Evolutionary conservation across 2,329 filamentous ascomycete species (phyloP), one percentile per base, ranked within the genome.

Genomic region (Sarocladium strictum): DNA sequence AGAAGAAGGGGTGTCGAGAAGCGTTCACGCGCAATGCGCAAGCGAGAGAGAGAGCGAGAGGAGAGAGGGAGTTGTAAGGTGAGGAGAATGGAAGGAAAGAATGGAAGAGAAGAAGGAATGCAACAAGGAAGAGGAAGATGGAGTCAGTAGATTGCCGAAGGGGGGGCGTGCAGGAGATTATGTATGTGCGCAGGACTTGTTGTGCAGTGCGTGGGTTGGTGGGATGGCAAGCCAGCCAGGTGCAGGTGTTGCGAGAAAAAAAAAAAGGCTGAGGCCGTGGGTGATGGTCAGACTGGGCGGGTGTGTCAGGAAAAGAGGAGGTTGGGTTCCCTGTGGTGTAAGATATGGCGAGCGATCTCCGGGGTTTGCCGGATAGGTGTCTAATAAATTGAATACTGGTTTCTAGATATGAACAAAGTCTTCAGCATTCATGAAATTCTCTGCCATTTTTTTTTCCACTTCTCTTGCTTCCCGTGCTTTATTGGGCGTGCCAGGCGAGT

Each of bases 271-370:
- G 40, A 45, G 40, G 40, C 40, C 40, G 40, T 45, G 40, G 40
- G 21, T 45, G 40, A 45, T 45, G 40, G 40, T 45, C 40, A 45
- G 40, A 45, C 40, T 45, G 40, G 40, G 40, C 40, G n/a, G 40
- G 17, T 23, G 40, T 19, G 17, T 23, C 23, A 45, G 19, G 40
- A 45, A 45, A 45, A 45, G 40, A 45, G 40, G 40, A 23, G 40
- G 40, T 45, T 45, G 40, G 40, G 40, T 4, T 23, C n/a, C 17
- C n/a, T 15, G 35, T 38, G 12, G 35, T 19, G 15, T 15, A 7
- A 15, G 35, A 15, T 5, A 7, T 15, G 35, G 9, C 35, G 35
- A 38, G 12, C 7, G 35, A n/a, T 19, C n/a, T n/a, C n/a, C n/a
- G n/a, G n/a, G n/a, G n/a, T n/a, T n/a, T n/a, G n/a, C n/a, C n/a